Conservation (phyloP, 2,329 filamentous ascomycete genomes). For the Colletotrichum liriopes region DNA sequence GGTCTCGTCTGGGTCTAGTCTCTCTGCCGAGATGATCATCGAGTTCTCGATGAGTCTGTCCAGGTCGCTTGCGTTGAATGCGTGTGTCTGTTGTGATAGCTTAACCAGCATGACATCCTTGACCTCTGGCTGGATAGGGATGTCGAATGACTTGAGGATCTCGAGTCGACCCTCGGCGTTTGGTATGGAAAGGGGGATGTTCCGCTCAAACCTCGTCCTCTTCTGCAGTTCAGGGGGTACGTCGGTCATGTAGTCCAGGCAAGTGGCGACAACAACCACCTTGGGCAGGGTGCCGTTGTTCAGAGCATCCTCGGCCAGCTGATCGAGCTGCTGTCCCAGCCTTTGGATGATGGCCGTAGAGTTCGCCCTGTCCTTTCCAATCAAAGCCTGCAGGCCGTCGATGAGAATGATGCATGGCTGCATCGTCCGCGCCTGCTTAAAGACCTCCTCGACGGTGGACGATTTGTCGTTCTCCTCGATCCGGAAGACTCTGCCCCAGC, state of each 20-base stretch:
- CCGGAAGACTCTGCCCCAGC: constrained; percentile 79
- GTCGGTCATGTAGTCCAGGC: constrained; percentile 78
- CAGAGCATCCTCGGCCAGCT: constrained; percentile 60
- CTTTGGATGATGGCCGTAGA: constrained; percentile 65
- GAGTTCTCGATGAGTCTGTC: constrained; percentile 69
- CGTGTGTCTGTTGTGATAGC: constrained; percentile 84
- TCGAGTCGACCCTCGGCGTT: constrained; percentile 79
- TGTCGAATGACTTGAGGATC: constrained; percentile 77
- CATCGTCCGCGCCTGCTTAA: constrained; percentile 77
- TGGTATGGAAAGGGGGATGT: constrained; percentile 84
- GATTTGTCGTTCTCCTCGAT: constrained; percentile 72
- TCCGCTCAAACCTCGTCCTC: constrained; percentile 74
- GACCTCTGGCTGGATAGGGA: constrained; percentile 62
- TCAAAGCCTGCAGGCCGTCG: constrained; percentile 81
- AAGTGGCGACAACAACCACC: constrained; percentile 83
- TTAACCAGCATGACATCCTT: constrained; percentile 69
- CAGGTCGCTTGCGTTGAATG: constrained; percentile 87
- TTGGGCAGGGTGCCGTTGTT: constrained; percentile 60
- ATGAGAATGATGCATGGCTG: constrained; percentile 86
- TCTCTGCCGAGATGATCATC: constrained; percentile 51
- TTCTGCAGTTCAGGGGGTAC: constrained; percentile 80
- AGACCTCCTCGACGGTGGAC: constrained; percentile 74
- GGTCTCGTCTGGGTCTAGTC: constrained; percentile 48
- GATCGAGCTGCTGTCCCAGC: constrained; percentile 70
- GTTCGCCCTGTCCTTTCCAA: constrained; percentile 71